phyloP scores from a whole-genome alignment of 805 yeast species.

The Saturnispora diversa region DNA sequence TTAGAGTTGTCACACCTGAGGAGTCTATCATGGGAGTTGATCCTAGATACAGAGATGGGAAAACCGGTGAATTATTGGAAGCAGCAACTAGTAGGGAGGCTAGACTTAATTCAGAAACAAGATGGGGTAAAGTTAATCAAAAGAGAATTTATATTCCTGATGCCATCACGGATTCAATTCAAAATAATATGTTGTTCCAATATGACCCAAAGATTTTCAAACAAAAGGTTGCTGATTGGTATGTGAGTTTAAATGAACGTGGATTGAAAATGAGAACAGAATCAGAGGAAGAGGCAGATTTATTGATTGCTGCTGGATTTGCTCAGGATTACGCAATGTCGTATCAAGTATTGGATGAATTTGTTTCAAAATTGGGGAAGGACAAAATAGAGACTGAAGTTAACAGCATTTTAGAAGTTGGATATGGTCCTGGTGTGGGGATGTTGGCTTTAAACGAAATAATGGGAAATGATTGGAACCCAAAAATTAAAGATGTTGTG shows the following conservation, averaged over 20 bases:
- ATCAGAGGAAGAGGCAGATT: constrained; percentile 54
- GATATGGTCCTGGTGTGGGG: constrained; percentile 90
- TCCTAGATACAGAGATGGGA: constrained; percentile 27
- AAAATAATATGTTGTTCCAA: constrained; percentile 52
- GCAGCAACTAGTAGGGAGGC: constrained; percentile 43
- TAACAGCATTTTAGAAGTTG: constrained; percentile 61
- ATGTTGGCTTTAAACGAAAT: constrained; percentile 80
- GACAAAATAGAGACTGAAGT: constrained; percentile 48
- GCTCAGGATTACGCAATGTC: constrained; percentile 72
- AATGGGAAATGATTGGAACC: constrained; percentile 56
- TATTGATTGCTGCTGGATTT: constrained; percentile 73
- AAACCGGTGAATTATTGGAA: constrained; percentile 26
- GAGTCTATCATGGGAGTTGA: constrained; percentile 29
- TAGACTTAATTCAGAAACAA: constrained; percentile 50
- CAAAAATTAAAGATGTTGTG: constrained; percentile 60
- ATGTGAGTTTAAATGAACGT: constrained; percentile 37
- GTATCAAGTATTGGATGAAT: constrained; percentile 57
- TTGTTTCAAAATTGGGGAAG: constrained; percentile 46
- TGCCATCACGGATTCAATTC: constrained; percentile 48
- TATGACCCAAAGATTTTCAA: constrained; percentile 58
- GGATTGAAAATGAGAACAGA: constrained; percentile 40
- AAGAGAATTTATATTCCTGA: constrained; percentile 48
- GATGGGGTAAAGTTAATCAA: constrained; percentile 47
- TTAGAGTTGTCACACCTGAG: constrained; percentile 32
- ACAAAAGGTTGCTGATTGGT: constrained; percentile 40